A percentile compares a stretch with the other conserved stretches of the same genome.
phyloP scores from a whole-genome alignment of 805 yeast species.

The Danielozyma ontarioensis region DNA sequence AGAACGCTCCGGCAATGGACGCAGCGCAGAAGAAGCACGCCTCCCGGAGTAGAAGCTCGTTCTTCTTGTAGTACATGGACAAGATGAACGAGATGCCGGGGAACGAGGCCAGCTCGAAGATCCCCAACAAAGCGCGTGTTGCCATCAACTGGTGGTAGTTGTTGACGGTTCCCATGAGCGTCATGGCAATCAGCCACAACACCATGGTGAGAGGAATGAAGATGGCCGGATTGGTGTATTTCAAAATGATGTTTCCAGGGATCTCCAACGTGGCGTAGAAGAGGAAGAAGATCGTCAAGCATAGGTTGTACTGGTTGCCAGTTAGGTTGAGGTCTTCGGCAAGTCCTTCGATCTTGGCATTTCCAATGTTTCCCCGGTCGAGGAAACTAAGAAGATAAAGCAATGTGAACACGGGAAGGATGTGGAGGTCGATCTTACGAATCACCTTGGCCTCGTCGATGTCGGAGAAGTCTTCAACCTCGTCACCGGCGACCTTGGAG shows the following conservation, averaged over 20 bases:
- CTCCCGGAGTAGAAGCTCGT: slow-evolving; percentile 65
- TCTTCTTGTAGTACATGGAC: slow-evolving; percentile 58
- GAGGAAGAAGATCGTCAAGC: slow-evolving; percentile 65
- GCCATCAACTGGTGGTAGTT: slow-evolving; percentile 56
- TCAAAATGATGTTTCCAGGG: slow-evolving; percentile 58
- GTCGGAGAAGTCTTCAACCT: not conserved
- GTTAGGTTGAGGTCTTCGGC: slow-evolving; percentile 46
- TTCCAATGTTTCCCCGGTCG: slow-evolving; percentile 78
- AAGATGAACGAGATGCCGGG: slow-evolving; percentile 72
- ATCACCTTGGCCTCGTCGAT: slow-evolving; percentile 52
- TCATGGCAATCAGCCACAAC: slow-evolving; percentile 57
- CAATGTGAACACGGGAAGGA: slow-evolving; percentile 72
- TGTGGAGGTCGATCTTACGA: slow-evolving; percentile 63
- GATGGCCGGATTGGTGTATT: slow-evolving; percentile 54
- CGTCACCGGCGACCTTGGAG: not conserved
- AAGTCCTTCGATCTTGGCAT: slow-evolving; percentile 73
- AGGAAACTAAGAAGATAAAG: slow-evolving; percentile 72
- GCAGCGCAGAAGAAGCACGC: slow-evolving; percentile 67
- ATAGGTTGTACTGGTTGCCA: slow-evolving; percentile 58
- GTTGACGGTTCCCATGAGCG: slow-evolving; percentile 60
- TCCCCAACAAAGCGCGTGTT: slow-evolving; percentile 61
- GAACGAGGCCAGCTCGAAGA: slow-evolving; percentile 67
- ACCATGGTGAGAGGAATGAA: slow-evolving; percentile 60
- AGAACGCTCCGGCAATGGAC: slow-evolving; percentile 73
- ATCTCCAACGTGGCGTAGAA: slow-evolving; percentile 65